Conservation (phyloP, 148 eudicot species). For the Vaccinium macrocarpon region DNA sequence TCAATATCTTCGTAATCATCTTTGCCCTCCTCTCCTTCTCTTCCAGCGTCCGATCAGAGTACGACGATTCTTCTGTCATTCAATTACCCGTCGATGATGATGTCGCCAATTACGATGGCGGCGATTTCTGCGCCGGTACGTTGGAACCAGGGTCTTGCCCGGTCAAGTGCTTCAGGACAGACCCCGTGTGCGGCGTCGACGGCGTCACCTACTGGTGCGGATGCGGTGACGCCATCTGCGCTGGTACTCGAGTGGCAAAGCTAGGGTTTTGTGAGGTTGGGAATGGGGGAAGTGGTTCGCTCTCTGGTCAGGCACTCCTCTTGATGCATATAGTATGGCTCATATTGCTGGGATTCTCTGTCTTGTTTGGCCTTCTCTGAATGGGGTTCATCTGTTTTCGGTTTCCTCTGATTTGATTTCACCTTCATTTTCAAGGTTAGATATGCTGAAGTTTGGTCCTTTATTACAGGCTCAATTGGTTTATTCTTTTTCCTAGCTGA, state of each 20-base stretch:
- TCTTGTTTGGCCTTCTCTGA: constrained; percentile 70
- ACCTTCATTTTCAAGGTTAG: background rate
- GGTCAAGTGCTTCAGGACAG: no score
- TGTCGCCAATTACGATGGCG: background rate
- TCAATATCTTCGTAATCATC: no score
- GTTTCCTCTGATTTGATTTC: background rate
- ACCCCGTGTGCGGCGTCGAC: no score
- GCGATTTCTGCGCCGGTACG: constrained; percentile 21
- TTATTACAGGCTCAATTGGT: background rate
- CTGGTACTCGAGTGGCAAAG: constrained; percentile 57
- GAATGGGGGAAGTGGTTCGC: constrained; percentile 9
- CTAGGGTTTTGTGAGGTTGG: constrained; percentile 60
- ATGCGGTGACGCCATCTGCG: constrained; percentile 72
- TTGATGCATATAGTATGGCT: constrained; percentile 76
- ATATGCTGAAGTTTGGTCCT: constrained; percentile 4
- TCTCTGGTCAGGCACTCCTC: constrained; percentile 46
- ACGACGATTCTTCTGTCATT: no score
- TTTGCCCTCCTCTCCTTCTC: no score
- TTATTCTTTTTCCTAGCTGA: background rate
- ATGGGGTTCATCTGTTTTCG: background rate
- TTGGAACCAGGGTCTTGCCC: constrained; percentile 29
- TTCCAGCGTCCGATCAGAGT: no score
- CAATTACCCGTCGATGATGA: constrained; percentile 41
- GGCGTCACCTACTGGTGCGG: constrained; percentile 70
- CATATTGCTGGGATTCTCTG: constrained; percentile 65